Percentiles rank a stretch among this genome's conserved stretches.
phyloP scores from a whole-genome alignment of 2,329 filamentous ascomycete species.

The Fusarium sp. region DNA sequence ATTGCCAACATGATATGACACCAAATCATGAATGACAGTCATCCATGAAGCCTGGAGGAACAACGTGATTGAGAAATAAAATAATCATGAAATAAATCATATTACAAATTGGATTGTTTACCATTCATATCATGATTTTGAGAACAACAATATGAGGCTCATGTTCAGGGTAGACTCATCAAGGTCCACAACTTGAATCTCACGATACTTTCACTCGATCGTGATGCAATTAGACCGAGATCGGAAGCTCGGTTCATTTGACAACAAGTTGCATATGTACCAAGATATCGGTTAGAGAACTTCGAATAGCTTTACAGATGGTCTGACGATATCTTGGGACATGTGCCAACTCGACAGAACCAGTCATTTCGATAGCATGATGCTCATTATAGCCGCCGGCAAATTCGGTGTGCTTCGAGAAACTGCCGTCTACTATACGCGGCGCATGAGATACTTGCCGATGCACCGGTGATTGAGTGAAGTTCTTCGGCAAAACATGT shows the following conservation, averaged over 20 bases:
- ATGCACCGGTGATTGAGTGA: not conserved
- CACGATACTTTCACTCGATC: not conserved
- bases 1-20: constrained; percentile 7
- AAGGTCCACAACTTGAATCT: not conserved
- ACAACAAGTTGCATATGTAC: not conserved
- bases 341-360: not conserved
- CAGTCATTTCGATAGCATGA: constrained; percentile 10
- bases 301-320: constrained; percentile 12
- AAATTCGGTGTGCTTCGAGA: not conserved
- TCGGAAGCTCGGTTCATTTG: not conserved
- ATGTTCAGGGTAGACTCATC: constrained; percentile 5
- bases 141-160: not conserved
- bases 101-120: not conserved
- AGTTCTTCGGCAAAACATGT: constrained; percentile 5
- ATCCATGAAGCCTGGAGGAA: not conserved
- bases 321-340: constrained; percentile 22
- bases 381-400: constrained; percentile 17
- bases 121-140: not conserved
- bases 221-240: not conserved
- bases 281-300: not conserved
- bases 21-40: not conserved
- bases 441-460: not conserved
- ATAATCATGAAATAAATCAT: too few species aligned
- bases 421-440: constrained; percentile 7
- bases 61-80: not conserved